Evolutionary conservation across 2,329 filamentous ascomycete genomes (phyloP).

Genomic region (Microdochium bolleyi): DNA sequence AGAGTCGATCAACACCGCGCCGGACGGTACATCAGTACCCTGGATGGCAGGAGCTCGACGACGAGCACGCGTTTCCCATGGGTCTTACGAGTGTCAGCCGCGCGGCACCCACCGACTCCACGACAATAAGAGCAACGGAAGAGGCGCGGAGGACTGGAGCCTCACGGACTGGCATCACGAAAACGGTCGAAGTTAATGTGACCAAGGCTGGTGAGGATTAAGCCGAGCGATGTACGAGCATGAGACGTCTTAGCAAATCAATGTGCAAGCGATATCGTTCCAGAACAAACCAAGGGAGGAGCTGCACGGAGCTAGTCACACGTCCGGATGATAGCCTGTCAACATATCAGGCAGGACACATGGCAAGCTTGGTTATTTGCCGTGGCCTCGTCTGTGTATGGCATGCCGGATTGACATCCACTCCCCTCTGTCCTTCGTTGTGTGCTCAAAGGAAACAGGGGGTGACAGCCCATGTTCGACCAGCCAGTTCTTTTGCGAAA

Average conservation of each 20-base stretch:
- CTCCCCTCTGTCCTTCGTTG: too few relatives aligned
- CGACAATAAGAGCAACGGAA: neutral
- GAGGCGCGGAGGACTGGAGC: neutral
- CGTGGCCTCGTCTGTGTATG: too few relatives aligned
- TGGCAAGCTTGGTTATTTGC: too few relatives aligned
- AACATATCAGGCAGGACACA: too few relatives aligned
- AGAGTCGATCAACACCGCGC: neutral
- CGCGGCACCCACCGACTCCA: neutral
- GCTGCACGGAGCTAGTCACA: too few relatives aligned
- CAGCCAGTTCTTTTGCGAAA: too few relatives aligned
- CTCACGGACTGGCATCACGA: neutral
- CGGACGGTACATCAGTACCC: neutral
- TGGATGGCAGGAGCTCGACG: neutral
- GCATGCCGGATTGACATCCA: too few relatives aligned
- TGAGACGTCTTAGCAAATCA: neutral
- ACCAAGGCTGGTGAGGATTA: neutral
- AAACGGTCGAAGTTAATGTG: conserved; percentile 2
- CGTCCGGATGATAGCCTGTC: too few relatives aligned
- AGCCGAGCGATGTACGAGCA: neutral
- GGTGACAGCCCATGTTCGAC: too few relatives aligned
- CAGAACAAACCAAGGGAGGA: too few relatives aligned
- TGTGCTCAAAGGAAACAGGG: too few relatives aligned
- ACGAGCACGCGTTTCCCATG: conserved; percentile 1
- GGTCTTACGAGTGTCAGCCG: neutral
- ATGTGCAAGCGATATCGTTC: too few relatives aligned